Percentiles rank a stretch among this genome's conserved stretches.
phyloP scores from a whole-genome alignment of 2,329 filamentous ascomycete species.

The Exophiala bonariae region DNA sequence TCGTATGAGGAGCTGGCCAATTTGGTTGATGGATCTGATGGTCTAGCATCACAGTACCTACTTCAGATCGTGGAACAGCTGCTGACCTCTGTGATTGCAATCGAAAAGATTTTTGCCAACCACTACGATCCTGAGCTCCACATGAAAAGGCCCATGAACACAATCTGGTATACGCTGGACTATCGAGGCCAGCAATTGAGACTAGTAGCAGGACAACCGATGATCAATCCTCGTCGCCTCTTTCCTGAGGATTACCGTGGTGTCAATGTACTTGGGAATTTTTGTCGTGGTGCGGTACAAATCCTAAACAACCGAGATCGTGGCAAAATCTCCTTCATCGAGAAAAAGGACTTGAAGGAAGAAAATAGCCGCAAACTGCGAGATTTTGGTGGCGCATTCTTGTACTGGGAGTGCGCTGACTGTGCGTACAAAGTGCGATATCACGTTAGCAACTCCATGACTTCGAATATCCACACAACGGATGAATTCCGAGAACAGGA shows the following conservation, averaged over 20 bases:
- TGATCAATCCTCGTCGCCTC: constrained; percentile 19
- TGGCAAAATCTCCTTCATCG: constrained; percentile 22
- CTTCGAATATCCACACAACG: constrained; percentile 24
- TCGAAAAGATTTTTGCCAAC: constrained; percentile 26
- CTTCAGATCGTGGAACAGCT: constrained; percentile 23
- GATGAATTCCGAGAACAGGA: constrained; percentile 25
- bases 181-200: constrained; percentile 25
- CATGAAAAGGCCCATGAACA: constrained; percentile 20
- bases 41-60: constrained; percentile 18
- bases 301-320: constrained; percentile 26
- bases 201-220: constrained; percentile 9
- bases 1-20: constrained; percentile 21
- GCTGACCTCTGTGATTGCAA: constrained; percentile 22
- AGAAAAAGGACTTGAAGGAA: constrained; percentile 19
- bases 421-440: constrained; percentile 27
- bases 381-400: constrained; percentile 23
- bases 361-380: constrained; percentile 20
- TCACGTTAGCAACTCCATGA: constrained; percentile 22
- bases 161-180: constrained; percentile 21
- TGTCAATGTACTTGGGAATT: constrained; percentile 19
- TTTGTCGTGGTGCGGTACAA: constrained; percentile 28
- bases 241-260: constrained; percentile 20
- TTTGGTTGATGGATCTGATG: constrained; percentile 25
- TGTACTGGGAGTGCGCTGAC: constrained; percentile 28
- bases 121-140: constrained; percentile 28